Evolutionary conservation across 352 stramenopile species (phyloP).

Genomic region (Aphanomyces euteiches): DNA sequence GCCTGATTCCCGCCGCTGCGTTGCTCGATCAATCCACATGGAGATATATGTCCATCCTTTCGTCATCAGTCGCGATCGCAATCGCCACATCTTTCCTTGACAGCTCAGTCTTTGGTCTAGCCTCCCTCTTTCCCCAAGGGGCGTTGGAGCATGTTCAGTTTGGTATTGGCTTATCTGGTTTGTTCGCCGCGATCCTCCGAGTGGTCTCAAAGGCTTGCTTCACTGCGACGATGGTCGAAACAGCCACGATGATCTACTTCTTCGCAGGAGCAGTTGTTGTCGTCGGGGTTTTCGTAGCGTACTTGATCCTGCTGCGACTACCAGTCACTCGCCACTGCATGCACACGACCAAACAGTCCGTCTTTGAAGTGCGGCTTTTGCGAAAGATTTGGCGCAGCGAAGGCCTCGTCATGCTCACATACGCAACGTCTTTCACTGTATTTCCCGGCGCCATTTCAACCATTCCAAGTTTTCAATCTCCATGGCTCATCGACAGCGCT

Average conservation of each 20-base stretch:
- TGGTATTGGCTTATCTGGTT: constrained; percentile 67
- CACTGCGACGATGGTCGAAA: neutral
- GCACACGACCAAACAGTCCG: neutral
- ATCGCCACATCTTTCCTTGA: constrained; percentile 78
- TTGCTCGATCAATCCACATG: constrained; percentile 60
- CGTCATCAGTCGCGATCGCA: constrained; percentile 51
- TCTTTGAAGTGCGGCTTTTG: neutral
- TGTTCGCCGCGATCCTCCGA: constrained; percentile 75
- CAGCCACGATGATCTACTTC: constrained; percentile 20
- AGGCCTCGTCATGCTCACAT: neutral
- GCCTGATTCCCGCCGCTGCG: constrained; percentile 75
- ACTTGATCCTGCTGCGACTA: neutral
- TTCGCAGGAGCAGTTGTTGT: neutral
- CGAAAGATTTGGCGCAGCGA: constrained; percentile 3
- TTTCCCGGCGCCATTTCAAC: neutral
- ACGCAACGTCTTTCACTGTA: neutral
- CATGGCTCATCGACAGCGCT: neutral
- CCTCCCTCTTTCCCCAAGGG: constrained; percentile 66
- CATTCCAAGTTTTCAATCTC: constrained; percentile 1
- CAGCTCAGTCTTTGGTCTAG: constrained; percentile 74
- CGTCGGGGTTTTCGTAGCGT: neutral
- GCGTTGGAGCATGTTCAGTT: constrained; percentile 80
- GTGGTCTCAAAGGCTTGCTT: constrained; percentile 60
- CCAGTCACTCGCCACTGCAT: neutral
- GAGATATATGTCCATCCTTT: constrained; percentile 62